Evolutionary conservation across 2,329 filamentous ascomycete genomes (phyloP).

Genomic region (Immersiporthe knoxdaviesiana): DNA sequence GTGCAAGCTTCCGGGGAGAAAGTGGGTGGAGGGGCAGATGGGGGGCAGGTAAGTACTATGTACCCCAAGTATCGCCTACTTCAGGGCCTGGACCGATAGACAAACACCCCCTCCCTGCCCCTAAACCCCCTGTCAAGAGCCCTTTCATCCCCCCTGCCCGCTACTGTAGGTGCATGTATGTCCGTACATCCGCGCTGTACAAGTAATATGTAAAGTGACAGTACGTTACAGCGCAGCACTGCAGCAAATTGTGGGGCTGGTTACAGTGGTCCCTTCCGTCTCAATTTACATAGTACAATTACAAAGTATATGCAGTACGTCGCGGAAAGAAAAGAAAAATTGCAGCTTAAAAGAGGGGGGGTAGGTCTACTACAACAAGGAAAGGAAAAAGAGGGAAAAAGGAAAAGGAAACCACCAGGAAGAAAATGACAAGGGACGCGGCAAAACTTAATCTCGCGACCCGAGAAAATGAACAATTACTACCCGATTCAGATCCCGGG

Average conservation of each 20-base stretch:
- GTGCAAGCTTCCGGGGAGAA: background rate
- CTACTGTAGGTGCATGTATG: background rate
- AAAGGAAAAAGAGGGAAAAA: background rate
- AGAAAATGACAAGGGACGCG: no score
- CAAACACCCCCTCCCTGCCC: background rate
- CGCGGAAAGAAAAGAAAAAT: no score
- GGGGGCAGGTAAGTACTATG: no score
- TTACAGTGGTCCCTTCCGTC: no score
- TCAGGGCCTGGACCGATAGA: background rate
- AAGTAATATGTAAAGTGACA: no score
- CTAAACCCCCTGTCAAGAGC: background rate
- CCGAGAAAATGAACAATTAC: background rate
- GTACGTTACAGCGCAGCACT: no score
- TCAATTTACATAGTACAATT: no score
- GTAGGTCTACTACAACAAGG: background rate
- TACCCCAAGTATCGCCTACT: background rate
- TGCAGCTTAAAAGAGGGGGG: no score
- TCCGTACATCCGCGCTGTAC: no score
- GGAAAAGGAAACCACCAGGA: background rate
- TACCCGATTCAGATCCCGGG: background rate
- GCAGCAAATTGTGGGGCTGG: no score
- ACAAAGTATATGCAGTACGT: no score
- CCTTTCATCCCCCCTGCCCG: background rate
- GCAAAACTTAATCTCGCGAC: background rate
- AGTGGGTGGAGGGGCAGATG: no score